A percentile compares a stretch with the other conserved stretches of the same genome.
Conservation (phyloP, 805 yeast species). For the Ogataea wickerhamii region DNA sequence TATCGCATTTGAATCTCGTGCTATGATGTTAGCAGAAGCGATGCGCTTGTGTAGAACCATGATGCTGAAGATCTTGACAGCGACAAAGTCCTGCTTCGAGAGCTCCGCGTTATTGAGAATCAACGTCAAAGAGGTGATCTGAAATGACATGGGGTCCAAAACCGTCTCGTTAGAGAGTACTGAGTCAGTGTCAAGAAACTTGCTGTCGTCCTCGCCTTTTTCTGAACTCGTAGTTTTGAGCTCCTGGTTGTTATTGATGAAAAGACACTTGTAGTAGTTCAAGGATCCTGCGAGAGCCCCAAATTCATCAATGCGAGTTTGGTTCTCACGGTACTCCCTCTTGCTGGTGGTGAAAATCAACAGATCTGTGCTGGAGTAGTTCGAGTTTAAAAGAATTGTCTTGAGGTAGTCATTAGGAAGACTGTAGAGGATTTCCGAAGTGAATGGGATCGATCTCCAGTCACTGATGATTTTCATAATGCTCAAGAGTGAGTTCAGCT, state of each 20-base stretch:
- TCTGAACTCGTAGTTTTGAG: not conserved
- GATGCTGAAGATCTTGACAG: conserved; percentile 23
- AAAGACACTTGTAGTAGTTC: conserved; percentile 19
- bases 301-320: conserved; percentile 10
- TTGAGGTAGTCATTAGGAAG: conserved; percentile 25
- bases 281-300: conserved; percentile 11
- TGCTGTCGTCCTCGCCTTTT: conserved; percentile 1
- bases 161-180: conserved; percentile 25
- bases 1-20: conserved; percentile 9
- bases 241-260: conserved; percentile 28
- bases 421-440: conserved; percentile 31
- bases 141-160: conserved; percentile 27
- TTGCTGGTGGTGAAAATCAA: conserved; percentile 24
- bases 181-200: conserved; percentile 9
- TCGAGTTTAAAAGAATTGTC: conserved; percentile 22
- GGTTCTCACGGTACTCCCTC: conserved; percentile 18
- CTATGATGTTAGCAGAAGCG: conserved; percentile 9
- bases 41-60: conserved; percentile 23
- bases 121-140: conserved; percentile 23
- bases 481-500: conserved; percentile 36
- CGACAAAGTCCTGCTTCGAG: conserved; percentile 19
- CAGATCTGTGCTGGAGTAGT: conserved; percentile 20
- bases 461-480: conserved; percentile 33
- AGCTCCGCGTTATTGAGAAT: conserved; percentile 17
- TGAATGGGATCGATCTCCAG: conserved; percentile 26